Conservation (phyloP, 129 eudicot species). For the Arctium lappa region DNA sequence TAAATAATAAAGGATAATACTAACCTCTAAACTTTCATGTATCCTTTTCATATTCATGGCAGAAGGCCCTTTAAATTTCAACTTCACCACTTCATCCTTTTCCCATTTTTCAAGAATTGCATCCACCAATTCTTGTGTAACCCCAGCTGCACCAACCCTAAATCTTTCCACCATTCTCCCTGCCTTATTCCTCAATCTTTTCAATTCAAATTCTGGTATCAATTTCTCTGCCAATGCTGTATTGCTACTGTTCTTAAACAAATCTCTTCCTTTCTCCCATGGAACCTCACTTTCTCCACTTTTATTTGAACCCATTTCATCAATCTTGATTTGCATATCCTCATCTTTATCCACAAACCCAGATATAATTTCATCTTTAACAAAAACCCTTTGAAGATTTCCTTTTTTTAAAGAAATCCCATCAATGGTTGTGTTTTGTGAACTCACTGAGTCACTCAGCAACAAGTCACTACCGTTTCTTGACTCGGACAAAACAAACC, state of each 20-base stretch:
- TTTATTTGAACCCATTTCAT: conserved; percentile 9
- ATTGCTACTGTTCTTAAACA: conserved; percentile 42
- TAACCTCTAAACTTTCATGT: conserved; percentile 91
- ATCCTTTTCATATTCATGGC: conserved; percentile 69
- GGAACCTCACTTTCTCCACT: conserved; percentile 28
- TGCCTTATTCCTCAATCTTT: conserved; percentile 82
- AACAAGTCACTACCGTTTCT: conserved; percentile 1
- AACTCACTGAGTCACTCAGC: neutral
- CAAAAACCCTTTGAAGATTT: conserved; percentile 10
- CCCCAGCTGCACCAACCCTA: conserved; percentile 80
- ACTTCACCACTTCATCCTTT: conserved; percentile 74
- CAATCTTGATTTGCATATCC: neutral
- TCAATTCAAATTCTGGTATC: conserved; percentile 81
- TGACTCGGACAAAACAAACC: conserved; percentile 21
- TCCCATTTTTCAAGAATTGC: conserved; percentile 82
- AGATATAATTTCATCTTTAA: conserved; percentile 10
- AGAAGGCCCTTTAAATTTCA: conserved; percentile 89
- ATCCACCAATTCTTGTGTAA: conserved; percentile 73
- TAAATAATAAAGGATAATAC: neutral
- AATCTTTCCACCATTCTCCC: conserved; percentile 84
- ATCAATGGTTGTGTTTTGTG: neutral
- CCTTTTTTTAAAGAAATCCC: conserved; percentile 20
- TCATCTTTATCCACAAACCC: conserved; percentile 17
- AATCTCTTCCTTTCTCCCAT: conserved; percentile 40
- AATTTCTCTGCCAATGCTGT: conserved; percentile 61